These are phyloP conservation scores for Fibroporia radiculosa DNA, from an alignment of 768 basidiomycete genomes.

Conservation along the genomic window DNA sequence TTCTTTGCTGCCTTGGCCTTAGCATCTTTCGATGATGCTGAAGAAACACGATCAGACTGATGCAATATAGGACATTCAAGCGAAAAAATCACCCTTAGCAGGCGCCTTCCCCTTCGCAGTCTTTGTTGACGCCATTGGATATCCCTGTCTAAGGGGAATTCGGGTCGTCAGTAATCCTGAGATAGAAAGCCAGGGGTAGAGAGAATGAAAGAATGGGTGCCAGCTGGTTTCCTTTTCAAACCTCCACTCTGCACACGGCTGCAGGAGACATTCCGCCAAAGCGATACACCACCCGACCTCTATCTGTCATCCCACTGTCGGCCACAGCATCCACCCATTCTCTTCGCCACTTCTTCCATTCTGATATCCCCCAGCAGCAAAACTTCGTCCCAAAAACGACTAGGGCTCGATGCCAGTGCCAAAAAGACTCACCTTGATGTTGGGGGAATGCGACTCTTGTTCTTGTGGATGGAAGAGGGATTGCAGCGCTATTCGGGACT, in stretches of 20 bases:
- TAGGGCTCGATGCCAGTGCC: slow-evolving; percentile 5
- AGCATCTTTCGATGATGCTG: slow-evolving; percentile 29
- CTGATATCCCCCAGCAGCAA: slow-evolving; percentile 2
- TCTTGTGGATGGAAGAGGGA: slow-evolving; percentile 12
- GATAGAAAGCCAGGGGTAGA: too few relatives aligned
- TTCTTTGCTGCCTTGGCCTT: slow-evolving; percentile 97
- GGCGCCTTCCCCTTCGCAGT: slow-evolving; percentile 55
- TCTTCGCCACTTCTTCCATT: neutral
- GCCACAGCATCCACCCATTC: slow-evolving; percentile 16
- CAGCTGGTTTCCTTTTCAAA: too few relatives aligned
- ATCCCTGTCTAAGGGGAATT: slow-evolving; percentile 1
- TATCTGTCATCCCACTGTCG: neutral
- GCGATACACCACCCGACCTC: neutral
- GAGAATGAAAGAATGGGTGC: too few relatives aligned
- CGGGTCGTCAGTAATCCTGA: neutral
- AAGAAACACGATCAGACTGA: neutral
- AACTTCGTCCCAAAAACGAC: neutral
- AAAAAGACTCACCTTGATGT: slow-evolving; percentile 23
- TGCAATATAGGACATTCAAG: too few relatives aligned
- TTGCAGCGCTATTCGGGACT: slow-evolving; percentile 56
- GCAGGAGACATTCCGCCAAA: neutral
- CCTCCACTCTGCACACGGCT: too few relatives aligned
- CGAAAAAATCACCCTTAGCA: slow-evolving; percentile 32
- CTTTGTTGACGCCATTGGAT: slow-evolving; percentile 62
- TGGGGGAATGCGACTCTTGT: slow-evolving; percentile 22